Base-by-base conservation (phyloP, 148 eudicot species). In the Drosera capensis region DNA sequence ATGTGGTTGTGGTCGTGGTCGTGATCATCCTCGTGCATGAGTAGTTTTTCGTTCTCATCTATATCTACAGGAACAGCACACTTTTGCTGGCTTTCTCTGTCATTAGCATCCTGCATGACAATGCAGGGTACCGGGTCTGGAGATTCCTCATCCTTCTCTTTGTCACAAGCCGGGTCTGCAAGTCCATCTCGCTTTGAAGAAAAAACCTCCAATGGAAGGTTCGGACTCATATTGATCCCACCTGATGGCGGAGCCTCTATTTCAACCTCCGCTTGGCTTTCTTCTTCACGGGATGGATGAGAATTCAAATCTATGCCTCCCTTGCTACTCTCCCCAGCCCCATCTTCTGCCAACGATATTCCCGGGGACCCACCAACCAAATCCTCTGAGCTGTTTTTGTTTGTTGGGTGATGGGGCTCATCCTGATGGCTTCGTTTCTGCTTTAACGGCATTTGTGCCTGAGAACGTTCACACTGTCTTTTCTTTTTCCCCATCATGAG, bases 401-500 rank as follows among this genome's bases (percentile, higher is more conserved):
- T 56, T 63, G 20, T 54, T 52, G 2, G 39, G 40, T 0, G 56
- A 7, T 1, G 62, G 57, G 22, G n/a, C n/a, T 46, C 30, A 7
- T 47, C 34, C 24, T 54, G 54, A 14, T 57, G 63, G 40, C 56
- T 66, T 46, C 36, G 78, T 29, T 54, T 68, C 48, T 41, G 45
- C 20, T n/a, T n/a, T n/a, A n/a, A n/a, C n/a, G 66, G 59, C 46
- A 66, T 52, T 62, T 71, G 82, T 16, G 69, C 78, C 51, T 65
- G 87, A 3, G n/a, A n/a, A n/a, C 68, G 72, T 46, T 83, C 94
- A 20, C 68, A 63, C 51, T 66, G 74, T 3, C 82, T 68, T 56
- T 74, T 76, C 71, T 73, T 78, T 74, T 79, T 82, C 19, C 94
- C 77, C 59, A 71, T 59, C 94, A 73, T 78, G 5, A 86, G 55